Base-by-base conservation (phyloP, 176 grass and related monocot genomes). In the Puya raimondii region DNA sequence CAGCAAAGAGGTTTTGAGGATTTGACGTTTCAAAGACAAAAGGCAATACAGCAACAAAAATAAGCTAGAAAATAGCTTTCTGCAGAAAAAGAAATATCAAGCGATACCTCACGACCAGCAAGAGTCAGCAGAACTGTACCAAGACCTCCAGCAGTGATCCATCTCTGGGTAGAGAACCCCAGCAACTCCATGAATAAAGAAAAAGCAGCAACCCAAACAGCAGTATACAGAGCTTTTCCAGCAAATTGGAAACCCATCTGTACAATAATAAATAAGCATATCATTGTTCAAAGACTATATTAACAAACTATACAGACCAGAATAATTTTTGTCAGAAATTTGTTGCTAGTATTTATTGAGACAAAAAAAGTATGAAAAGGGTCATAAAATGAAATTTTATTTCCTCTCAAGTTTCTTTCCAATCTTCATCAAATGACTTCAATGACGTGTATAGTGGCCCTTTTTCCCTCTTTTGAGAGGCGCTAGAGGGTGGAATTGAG, bases 241-340 rank as follows among this genome's bases (percentile, higher is more conserved):
- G 80, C 79, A 84, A 99, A 99, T 79, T 99, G 80, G 71, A 90
- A 85, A 3, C 94, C 94, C 94, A 99, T 99, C 94, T 99, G 79
- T 15, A 65, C 69, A 72, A 76, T 51, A 90, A 23, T 70, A 87
- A 88, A 29, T 14, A 69, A 61, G 52, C 1, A 69, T 25, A 77
- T 3, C n/a, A 59, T 18, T 21, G 48, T 57, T 14, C 10, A 58
- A 47, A 18, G 18, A 11, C 13, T 59, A 18, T 17, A 7, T 59
- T 59, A 61, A 16, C 10, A 61, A 61, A 61, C 21, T 2, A 61
- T 18, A 61, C n/a, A 3, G 9, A 61, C 0, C 1, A n/a, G 21
- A 18, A 61, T n/a, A 61, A 10, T 22, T 42, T 42, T 42, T 42
- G 33, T 42, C 33, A 42, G 33, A 42, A 42, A 42, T 42, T 42